Conservation (phyloP, 352 stramenopile species). For the Pythium apleroticum region DNA sequence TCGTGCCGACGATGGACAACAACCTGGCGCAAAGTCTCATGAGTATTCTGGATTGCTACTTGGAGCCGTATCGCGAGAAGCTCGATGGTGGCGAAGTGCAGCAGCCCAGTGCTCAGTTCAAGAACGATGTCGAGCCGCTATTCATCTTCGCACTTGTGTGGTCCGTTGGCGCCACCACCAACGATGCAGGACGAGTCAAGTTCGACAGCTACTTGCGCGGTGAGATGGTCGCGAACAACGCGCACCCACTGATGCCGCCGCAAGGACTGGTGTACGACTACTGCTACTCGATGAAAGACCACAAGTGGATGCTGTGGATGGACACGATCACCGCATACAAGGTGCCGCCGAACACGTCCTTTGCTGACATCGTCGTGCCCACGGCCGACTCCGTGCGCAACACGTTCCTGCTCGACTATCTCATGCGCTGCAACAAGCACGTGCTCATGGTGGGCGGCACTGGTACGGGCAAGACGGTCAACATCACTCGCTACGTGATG, state of each 20-base stretch:
- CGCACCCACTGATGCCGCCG: conserved; percentile 50
- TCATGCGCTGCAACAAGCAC: conserved; percentile 86
- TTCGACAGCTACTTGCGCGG: conserved; percentile 90
- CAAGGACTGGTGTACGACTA: conserved; percentile 90
- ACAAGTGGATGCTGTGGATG: conserved; percentile 94
- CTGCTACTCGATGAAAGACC: conserved; percentile 82
- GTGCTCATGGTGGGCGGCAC: conserved; percentile 94
- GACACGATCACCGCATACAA: conserved; percentile 88
- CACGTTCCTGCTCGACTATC: conserved; percentile 88
- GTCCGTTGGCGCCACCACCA: conserved; percentile 91
- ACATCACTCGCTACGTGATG: conserved; percentile 90
- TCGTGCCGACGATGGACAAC: conserved; percentile 93
- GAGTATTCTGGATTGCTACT: conserved; percentile 91
- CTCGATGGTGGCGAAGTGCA: conserved; percentile 41
- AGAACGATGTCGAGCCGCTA: conserved; percentile 74
- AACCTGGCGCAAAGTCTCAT: conserved; percentile 91
- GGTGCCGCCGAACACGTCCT: conserved; percentile 67
- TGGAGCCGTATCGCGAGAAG: conserved; percentile 70
- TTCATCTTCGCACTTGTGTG: conserved; percentile 94
- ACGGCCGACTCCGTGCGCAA: conserved; percentile 93
- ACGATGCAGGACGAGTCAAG: conserved; percentile 75
- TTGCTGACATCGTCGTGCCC: conserved; percentile 92
- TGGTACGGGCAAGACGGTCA: conserved; percentile 95
- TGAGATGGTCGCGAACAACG: conserved; percentile 79
- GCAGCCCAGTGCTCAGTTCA: conserved; percentile 66